Evolutionary conservation across 2,329 filamentous ascomycete genomes (phyloP).

Genomic region (Aureobasidium sp.): DNA sequence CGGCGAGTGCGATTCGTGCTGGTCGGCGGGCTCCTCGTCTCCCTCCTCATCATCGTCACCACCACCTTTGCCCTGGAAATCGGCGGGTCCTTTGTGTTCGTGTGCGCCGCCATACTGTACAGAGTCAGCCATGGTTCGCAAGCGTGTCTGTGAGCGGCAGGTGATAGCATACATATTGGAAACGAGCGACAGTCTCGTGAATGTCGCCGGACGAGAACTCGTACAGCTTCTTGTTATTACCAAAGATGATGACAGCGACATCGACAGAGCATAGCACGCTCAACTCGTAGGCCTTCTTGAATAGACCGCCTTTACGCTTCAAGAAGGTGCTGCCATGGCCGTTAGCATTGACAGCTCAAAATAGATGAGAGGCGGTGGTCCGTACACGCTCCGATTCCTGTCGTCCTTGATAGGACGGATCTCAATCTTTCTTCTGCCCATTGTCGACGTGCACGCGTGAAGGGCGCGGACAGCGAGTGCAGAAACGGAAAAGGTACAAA

Average conservation of each 20-base stretch:
- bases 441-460: slow-evolving; percentile 33
- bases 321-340: slow-evolving; percentile 69
- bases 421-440: slow-evolving; percentile 99
- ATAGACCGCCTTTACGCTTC: slow-evolving; percentile 96
- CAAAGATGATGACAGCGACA: slow-evolving; percentile 97
- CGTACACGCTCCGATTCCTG: slow-evolving; percentile 79
- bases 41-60: slow-evolving; percentile 67
- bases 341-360: slow-evolving; percentile 3
- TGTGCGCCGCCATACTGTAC: slow-evolving; percentile 80
- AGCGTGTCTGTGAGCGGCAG: slow-evolving; percentile 14
- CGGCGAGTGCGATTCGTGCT: slow-evolving; percentile 50
- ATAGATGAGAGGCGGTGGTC: not conserved
- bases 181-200: slow-evolving; percentile 78
- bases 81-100: slow-evolving; percentile 90
- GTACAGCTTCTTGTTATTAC: slow-evolving; percentile 97
- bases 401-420: slow-evolving; percentile 99
- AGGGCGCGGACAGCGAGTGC: not conserved
- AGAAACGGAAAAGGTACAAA: not conserved
- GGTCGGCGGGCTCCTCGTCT: slow-evolving; percentile 40
- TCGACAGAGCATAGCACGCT: slow-evolving; percentile 97
- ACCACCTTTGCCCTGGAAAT: slow-evolving; percentile 74
- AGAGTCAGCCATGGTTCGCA: slow-evolving; percentile 23
- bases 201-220: slow-evolving; percentile 95
- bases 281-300: slow-evolving; percentile 99
- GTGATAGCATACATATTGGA: slow-evolving; percentile 70